phyloP scores from a whole-genome alignment of 2,329 filamentous ascomycete species.

The Hymenoscyphus scutula region DNA sequence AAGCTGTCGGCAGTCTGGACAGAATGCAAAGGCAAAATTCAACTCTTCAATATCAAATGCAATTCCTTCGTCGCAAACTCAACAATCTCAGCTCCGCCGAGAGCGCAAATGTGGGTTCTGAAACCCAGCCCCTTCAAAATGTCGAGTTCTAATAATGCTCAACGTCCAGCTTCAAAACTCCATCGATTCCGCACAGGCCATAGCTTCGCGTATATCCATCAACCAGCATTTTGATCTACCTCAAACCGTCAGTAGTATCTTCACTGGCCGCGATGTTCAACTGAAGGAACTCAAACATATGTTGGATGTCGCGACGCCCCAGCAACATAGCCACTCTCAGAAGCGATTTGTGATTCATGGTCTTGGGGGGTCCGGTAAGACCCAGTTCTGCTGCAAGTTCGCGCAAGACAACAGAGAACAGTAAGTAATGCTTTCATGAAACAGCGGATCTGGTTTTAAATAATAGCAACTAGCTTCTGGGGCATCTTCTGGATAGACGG shows the following conservation, averaged over 20 bases:
- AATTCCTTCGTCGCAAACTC: too few species aligned
- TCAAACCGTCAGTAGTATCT: conserved; percentile 2
- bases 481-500: conserved; percentile 24
- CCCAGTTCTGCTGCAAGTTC: conserved; percentile 25
- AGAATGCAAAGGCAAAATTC: too few species aligned
- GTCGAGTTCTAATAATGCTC: too few species aligned
- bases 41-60: too few species aligned
- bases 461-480: conserved; percentile 18
- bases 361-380: conserved; percentile 35
- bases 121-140: too few species aligned
- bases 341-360: conserved; percentile 26
- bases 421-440: conserved; percentile 10
- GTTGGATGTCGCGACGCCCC: too few species aligned
- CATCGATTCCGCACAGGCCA: background rate
- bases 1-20: background rate
- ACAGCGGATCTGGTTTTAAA: too few species aligned
- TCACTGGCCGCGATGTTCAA: background rate
- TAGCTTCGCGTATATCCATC: background rate
- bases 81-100: too few species aligned
- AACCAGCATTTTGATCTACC: conserved; percentile 8
- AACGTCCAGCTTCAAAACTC: too few species aligned
- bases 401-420: conserved; percentile 11
- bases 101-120: too few species aligned
- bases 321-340: background rate
- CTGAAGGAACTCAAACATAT: background rate